Evolutionary conservation across 441 rosid genomes (phyloP), one percentile per base, ranked within the genome.

Genomic region (Syzygium malaccense): DNA sequence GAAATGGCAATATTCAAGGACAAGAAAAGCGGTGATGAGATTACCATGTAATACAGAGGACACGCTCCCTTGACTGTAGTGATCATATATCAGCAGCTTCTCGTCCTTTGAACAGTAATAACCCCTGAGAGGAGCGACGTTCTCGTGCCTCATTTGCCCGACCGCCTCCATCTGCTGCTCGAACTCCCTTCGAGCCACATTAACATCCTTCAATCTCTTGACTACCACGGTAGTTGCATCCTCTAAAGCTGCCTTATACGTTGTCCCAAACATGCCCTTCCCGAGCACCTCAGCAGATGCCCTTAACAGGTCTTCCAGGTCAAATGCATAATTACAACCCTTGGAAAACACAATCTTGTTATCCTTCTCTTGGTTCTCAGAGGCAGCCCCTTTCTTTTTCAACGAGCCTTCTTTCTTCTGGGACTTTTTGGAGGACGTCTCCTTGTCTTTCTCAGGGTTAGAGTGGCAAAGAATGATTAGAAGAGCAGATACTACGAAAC

Each of bases 271-370:
- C 45, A 91, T 93, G n/a, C 99, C 99, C 83, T 95, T 96, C 66
- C 99, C 99, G 5, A 97, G 96, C 58, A 97, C 95, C 94, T 96
- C 98, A 19, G 99, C 99, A 20, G 99, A 96, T 33, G 99, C 96
- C 88, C 94, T 92, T 91, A 97, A 89, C 94, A 98, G 89, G 88
- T 98, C 98, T 89, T 95, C 98, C 89, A 96, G 92, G 90, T 95
- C 95, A 87, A 97, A 98, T 83, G 95, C 98, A 55, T 94, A 93
- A 85, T 88, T 93, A 85, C 95, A 93, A 56, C 97, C 98, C 89
- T 95, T 97, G 58, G 95, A 96, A 93, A 97, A 97, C 85, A 95
- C 89, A 6, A 98, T 91, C 89, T 86, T 94, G 92, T 92, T 93
- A 32, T 92, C 93, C 91, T 92, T 90, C 19, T 92, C 95, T 54